Conservation (phyloP, 192 early-diverging fungal genomes). For the Backusella circina region DNA sequence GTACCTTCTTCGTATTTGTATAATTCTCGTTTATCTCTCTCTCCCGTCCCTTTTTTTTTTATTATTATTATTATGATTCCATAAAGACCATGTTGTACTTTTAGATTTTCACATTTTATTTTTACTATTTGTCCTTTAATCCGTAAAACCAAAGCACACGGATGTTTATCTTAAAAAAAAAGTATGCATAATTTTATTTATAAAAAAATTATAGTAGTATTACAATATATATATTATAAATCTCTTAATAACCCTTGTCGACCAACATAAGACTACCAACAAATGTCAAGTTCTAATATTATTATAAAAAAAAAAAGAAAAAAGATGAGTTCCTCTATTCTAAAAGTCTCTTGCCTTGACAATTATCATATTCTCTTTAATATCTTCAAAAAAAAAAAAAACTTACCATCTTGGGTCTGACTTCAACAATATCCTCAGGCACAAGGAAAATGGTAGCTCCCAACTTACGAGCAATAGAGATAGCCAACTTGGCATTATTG, state of each 20-base stretch:
- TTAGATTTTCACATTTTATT: no score
- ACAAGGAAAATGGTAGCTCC: conserved; percentile 98
- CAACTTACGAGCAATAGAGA: conserved; percentile 97
- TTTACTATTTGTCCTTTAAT: no score
- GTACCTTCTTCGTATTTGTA: no score
- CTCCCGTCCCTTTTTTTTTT: neutral
- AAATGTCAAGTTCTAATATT: conserved; percentile 81
- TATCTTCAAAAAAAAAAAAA: neutral
- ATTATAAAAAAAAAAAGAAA: conserved; percentile 13
- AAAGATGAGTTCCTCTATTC: neutral
- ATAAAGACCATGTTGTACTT: no score
- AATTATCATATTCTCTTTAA: neutral
- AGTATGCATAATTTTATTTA: no score
- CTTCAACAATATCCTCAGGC: conserved; percentile 98
- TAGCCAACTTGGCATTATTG: conserved; percentile 94
- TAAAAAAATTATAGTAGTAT: no score
- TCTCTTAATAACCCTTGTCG: conserved; percentile 17
- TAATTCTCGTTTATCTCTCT: no score
- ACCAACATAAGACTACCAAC: conserved; percentile 92
- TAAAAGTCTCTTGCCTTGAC: neutral
- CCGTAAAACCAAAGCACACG: no score
- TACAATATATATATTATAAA: neutral
- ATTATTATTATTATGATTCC: neutral
- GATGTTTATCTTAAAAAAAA: no score
- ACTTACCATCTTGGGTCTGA: conserved; percentile 91